phyloP scores from a whole-genome alignment of 2,329 filamentous ascomycete genomes.

The Ophiostoma montium region DNA sequence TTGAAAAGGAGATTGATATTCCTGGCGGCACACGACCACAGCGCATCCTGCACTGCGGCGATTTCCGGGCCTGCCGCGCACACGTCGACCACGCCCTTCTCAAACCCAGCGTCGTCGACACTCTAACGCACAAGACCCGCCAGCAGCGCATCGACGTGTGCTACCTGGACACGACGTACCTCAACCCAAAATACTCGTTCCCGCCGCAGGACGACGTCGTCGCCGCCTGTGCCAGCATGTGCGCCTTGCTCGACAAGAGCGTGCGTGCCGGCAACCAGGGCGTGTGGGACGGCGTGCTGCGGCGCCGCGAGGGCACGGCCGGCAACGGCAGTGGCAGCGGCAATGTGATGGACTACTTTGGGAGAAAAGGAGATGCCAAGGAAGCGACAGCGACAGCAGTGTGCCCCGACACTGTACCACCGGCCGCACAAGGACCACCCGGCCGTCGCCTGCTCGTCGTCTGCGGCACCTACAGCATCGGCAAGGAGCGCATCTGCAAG shows the following conservation, averaged over 20 bases:
- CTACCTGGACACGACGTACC: conserved; percentile 93
- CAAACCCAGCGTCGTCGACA: conserved; percentile 58
- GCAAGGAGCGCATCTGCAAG: conserved; percentile 90
- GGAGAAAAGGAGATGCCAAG: conserved; percentile 12
- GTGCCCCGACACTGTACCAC: too few relatives aligned
- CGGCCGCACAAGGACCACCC: too few relatives aligned
- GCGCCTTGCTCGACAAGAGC: conserved; percentile 34
- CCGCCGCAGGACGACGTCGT: conserved; percentile 83
- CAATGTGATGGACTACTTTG: conserved; percentile 39
- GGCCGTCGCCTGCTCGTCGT: conserved; percentile 61
- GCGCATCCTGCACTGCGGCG: conserved; percentile 84
- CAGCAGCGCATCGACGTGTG: conserved; percentile 90
- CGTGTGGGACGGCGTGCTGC: conserved; percentile 30
- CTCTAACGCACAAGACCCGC: conserved; percentile 47
- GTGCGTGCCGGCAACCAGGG: conserved; percentile 26
- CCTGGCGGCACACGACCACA: conserved; percentile 47
- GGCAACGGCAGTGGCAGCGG: conserved; percentile 22
- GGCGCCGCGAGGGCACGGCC: conserved; percentile 18
- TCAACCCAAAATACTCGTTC: conserved; percentile 91
- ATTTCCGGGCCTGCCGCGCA: conserved; percentile 79
- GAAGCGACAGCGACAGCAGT: not conserved
- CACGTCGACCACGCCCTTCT: conserved; percentile 75
- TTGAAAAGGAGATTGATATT: conserved; percentile 56
- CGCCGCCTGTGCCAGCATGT: conserved; percentile 73
- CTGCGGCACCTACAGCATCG: conserved; percentile 94